These are phyloP conservation scores for Yamadazyma triangularis DNA, from an alignment of 1,139 yeast species.

Conservation along the genomic window DNA sequence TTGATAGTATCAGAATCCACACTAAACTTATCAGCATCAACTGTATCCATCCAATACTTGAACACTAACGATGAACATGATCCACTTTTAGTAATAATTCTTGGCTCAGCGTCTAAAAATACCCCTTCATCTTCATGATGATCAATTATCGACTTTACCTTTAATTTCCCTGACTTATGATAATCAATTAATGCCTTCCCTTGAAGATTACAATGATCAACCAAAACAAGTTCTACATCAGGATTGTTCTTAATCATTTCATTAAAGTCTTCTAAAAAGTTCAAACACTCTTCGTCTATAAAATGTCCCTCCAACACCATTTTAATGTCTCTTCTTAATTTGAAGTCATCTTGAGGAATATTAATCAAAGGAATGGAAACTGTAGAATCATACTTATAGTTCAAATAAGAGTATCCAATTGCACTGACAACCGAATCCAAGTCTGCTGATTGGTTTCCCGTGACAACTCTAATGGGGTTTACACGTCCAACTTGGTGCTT, in stretches of 20 bases:
- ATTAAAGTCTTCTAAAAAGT: conserved; percentile 62
- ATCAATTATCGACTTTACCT: conserved; percentile 66
- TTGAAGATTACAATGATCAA: conserved; percentile 78
- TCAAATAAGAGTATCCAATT: conserved; percentile 62
- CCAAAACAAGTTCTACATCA: conserved; percentile 48
- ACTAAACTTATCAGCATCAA: conserved; percentile 15
- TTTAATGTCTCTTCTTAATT: conserved; percentile 66
- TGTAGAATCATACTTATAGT: conserved; percentile 18
- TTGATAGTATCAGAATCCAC: conserved; percentile 41
- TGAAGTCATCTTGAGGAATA: conserved; percentile 62
- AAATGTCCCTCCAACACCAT: conserved; percentile 46
- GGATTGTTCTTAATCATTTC: conserved; percentile 5
- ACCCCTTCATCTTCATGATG: conserved; percentile 77
- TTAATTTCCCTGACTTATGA: conserved; percentile 18
- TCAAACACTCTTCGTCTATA: conserved; percentile 46
- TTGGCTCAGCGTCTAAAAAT: conserved; percentile 47
- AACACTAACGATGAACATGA: conserved; percentile 77
- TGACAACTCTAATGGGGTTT: conserved; percentile 41
- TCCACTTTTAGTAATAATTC: conserved; percentile 60
- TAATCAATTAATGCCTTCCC: conserved; percentile 33
- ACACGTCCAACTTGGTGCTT: background rate
- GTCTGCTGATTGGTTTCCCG: conserved; percentile 85
- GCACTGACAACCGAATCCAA: conserved; percentile 83
- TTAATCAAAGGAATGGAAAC: conserved; percentile 63
- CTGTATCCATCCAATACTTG: conserved; percentile 47